Percentiles rank a stretch among this genome's conserved stretches.
Conservation (phyloP, 1,284 basidiomycete species). For the Sporisorium iseilematis-ciliati region DNA sequence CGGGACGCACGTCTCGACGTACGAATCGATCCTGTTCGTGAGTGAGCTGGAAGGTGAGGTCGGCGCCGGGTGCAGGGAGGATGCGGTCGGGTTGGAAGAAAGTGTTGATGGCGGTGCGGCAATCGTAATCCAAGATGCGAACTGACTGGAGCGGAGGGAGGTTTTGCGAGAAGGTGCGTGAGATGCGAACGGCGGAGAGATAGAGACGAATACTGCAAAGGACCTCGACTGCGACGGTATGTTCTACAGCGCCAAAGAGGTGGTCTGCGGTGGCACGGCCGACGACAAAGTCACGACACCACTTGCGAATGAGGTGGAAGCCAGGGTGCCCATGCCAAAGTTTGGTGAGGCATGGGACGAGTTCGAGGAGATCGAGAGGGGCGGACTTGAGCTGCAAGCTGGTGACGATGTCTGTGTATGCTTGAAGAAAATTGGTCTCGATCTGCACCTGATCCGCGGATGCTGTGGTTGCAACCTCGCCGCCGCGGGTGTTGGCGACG, state of each 20-base stretch:
- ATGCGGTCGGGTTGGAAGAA: slow-evolving; percentile 43
- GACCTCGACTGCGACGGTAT: slow-evolving; percentile 50
- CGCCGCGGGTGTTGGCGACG: background rate
- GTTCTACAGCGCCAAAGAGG: slow-evolving; percentile 46
- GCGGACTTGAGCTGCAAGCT: slow-evolving; percentile 36
- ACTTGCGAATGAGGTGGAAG: slow-evolving; percentile 43
- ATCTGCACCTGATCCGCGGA: slow-evolving; percentile 22
- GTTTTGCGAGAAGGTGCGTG: slow-evolving; percentile 42
- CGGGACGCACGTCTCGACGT: slow-evolving; percentile 43
- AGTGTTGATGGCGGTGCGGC: slow-evolving; percentile 35
- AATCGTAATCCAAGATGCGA: slow-evolving; percentile 57
- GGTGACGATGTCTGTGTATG: slow-evolving; percentile 43
- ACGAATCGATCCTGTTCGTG: slow-evolving; percentile 60
- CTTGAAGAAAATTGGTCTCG: slow-evolving; percentile 30
- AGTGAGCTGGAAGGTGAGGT: slow-evolving; percentile 49
- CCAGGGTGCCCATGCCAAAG: slow-evolving; percentile 31
- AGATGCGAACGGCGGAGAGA: slow-evolving; percentile 53
- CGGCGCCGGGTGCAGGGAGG: slow-evolving; percentile 7
- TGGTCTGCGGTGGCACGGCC: slow-evolving; percentile 37
- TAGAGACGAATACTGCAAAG: slow-evolving; percentile 58
- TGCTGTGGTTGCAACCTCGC: background rate
- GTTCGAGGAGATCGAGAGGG: slow-evolving; percentile 48
- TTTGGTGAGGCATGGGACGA: slow-evolving; percentile 31
- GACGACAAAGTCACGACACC: slow-evolving; percentile 50
- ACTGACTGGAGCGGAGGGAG: slow-evolving; percentile 41